Evolutionary conservation across 371 early-diverging fungal species (phyloP), one percentile per base, ranked within the genome.

Genomic region (Haplosporangium sp.): DNA sequence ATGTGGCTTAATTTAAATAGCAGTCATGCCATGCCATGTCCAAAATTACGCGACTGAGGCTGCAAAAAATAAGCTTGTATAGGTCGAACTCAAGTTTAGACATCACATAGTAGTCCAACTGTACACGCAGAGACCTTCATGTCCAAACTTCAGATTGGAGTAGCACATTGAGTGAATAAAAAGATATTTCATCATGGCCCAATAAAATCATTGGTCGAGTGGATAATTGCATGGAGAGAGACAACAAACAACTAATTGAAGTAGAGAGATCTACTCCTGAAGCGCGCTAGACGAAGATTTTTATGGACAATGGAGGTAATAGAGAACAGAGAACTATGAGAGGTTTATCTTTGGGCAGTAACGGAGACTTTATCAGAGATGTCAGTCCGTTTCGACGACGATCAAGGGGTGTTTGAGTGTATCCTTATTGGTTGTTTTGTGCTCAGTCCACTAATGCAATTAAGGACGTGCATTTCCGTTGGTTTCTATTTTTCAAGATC

Each of bases 361-460:
- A 20, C n/a, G 61, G 61, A 61, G 44, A 44, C 45, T 53, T 5
- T 20, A 53, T 5, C 53, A 6, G 53, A 20, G 8, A 53, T 27
- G 6, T 10, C 19, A 20, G n/a, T 27, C n/a, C 27, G 53, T 10
- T 4, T n/a, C 20, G 8, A n/a, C 10, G 38, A 59, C 37, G 59
- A 15, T 27, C 27, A 27, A 59, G 60, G 39, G 53, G 53, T 13
- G 20, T 20, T n/a, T 53, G 53, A 6, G 34, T 53, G 19, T 7
- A 15, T 11, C 15, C 5, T 50, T 11, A 20, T 4, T 27, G 8
- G 45, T 47, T 62, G 20, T n/a, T 19, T 44, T 37, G 20, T 62
- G 37, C n/a, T 57, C 19, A 42, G 38, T 9, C 38, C 65, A 17
- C 50, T 63, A 63, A 63, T 63, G 64, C 64, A 63, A 63, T 63